Evolutionary conservation across 2,329 filamentous ascomycete genomes (phyloP).

Genomic region (Sarocladiaceae sp.): DNA sequence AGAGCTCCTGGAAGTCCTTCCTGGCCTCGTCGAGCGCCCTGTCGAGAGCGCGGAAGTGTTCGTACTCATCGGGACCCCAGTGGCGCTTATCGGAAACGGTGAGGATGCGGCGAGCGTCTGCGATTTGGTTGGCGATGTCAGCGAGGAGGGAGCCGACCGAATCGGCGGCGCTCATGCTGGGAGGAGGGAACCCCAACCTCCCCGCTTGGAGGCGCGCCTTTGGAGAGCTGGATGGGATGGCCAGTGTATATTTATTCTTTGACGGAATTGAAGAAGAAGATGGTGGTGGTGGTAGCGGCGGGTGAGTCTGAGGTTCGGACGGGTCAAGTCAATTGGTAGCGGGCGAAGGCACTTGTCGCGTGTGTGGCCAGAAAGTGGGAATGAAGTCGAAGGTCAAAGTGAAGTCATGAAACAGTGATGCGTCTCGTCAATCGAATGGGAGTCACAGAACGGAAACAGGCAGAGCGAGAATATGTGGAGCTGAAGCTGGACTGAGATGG

Average conservation of each 20-base stretch:
- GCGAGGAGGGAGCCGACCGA: conserved; percentile 54
- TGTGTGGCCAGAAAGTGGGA: too few species aligned
- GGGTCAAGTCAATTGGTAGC: too few species aligned
- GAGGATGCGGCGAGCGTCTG: conserved; percentile 47
- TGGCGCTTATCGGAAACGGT: conserved; percentile 51
- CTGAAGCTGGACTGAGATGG: too few species aligned
- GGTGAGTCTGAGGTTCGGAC: too few species aligned
- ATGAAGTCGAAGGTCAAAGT: too few species aligned
- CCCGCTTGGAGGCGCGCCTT: conserved; percentile 9
- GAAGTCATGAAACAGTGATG: too few species aligned
- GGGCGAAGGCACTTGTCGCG: too few species aligned
- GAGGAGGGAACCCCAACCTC: too few species aligned
- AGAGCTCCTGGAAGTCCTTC: conserved; percentile 54
- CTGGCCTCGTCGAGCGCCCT: conserved; percentile 52
- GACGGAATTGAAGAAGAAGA: too few species aligned
- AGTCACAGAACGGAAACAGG: too few species aligned
- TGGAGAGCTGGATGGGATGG: neutral
- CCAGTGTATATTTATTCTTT: neutral
- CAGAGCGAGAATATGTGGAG: too few species aligned
- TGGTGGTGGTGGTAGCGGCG: neutral
- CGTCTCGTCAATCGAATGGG: too few species aligned
- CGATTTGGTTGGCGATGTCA: conserved; percentile 47
- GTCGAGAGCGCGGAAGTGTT: conserved; percentile 50
- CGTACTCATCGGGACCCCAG: conserved; percentile 54
- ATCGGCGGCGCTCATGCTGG: conserved; percentile 35